phyloP scores from a whole-genome alignment of 1,139 yeast genomes.

The Nakaseomyces nivariensis region DNA sequence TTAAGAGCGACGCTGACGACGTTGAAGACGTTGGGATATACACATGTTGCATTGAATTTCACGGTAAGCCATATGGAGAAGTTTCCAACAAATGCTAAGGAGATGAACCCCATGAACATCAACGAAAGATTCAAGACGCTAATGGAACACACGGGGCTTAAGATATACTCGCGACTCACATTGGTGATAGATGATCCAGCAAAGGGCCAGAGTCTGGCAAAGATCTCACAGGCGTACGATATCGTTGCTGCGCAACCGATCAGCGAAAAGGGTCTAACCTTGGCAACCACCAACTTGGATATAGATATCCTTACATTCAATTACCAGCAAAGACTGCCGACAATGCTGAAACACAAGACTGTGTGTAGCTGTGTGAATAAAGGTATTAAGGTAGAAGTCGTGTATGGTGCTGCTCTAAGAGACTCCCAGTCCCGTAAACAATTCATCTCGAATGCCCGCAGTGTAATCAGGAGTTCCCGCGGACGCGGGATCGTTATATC shows the following conservation, averaged over 20 bases:
- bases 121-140: conserved; percentile 20
- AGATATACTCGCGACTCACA: conserved; percentile 64
- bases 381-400: conserved; percentile 75
- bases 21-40: conserved; percentile 56
- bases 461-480: conserved; percentile 74
- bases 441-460: conserved; percentile 61
- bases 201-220: conserved; percentile 60
- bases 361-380: conserved; percentile 68
- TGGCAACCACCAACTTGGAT: conserved; percentile 53
- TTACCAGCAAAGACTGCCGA: conserved; percentile 56
- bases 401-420: conserved; percentile 48
- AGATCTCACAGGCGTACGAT: conserved; percentile 58
- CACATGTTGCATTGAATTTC: conserved; percentile 66
- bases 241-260: conserved; percentile 72
- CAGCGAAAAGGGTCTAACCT: conserved; percentile 67
- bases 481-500: conserved; percentile 69
- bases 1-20: conserved; percentile 46
- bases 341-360: conserved; percentile 72
- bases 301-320: conserved; percentile 73
- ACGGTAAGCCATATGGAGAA: conserved; percentile 46
- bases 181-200: conserved; percentile 67
- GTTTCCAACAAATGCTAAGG: conserved; percentile 36
- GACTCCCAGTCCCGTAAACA: conserved; percentile 41
- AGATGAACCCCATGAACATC: conserved; percentile 25
- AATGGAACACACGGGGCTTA: conserved; percentile 34